Evolutionary conservation across 1,284 basidiomycete species (phyloP).

Genomic region (Tranzscheliella williamsii): DNA sequence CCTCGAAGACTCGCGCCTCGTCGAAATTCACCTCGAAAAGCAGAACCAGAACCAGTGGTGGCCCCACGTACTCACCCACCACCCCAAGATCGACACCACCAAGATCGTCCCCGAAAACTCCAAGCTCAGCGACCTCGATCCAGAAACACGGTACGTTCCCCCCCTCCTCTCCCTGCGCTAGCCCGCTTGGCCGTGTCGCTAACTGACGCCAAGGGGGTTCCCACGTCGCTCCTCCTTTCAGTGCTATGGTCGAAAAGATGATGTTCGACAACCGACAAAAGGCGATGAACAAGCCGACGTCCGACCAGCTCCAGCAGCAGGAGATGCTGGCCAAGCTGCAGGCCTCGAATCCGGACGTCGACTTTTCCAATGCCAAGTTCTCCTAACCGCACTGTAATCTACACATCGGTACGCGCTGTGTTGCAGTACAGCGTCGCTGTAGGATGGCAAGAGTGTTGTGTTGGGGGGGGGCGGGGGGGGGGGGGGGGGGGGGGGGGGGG

Average conservation of each 20-base stretch:
- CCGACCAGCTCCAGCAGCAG: slow-evolving; percentile 56
- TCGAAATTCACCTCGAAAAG: slow-evolving; percentile 84
- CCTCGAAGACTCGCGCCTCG: slow-evolving; percentile 76
- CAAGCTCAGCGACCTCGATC: slow-evolving; percentile 92
- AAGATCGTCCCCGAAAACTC: slow-evolving; percentile 96
- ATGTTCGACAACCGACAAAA: slow-evolving; percentile 99
- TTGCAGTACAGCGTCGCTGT: too few relatives aligned
- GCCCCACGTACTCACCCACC: slow-evolving; percentile 92
- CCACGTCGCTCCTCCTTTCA: too few relatives aligned
- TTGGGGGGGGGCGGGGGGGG: too few relatives aligned
- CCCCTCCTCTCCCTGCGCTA: background rate
- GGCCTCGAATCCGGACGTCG: slow-evolving; percentile 34
- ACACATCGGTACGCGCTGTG: too few relatives aligned
- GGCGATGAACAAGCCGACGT: slow-evolving; percentile 83
- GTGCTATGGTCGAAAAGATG: slow-evolving; percentile 99
- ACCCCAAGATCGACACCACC: slow-evolving; percentile 94
- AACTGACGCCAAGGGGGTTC: too few relatives aligned
- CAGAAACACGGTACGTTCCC: slow-evolving; percentile 75
- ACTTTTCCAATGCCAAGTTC: slow-evolving; percentile 42
- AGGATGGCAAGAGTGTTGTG: too few relatives aligned
- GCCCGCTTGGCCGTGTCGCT: slow-evolving; percentile 2
- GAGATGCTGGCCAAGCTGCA: slow-evolving; percentile 42
- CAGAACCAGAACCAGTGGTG: slow-evolving; percentile 89
- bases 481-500: too few relatives aligned
- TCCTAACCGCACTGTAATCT: background rate